Evolutionary conservation across 2,329 filamentous ascomycete species (phyloP), one percentile per base, ranked within the genome.

Genomic region (Cryphonectria parasitica): DNA sequence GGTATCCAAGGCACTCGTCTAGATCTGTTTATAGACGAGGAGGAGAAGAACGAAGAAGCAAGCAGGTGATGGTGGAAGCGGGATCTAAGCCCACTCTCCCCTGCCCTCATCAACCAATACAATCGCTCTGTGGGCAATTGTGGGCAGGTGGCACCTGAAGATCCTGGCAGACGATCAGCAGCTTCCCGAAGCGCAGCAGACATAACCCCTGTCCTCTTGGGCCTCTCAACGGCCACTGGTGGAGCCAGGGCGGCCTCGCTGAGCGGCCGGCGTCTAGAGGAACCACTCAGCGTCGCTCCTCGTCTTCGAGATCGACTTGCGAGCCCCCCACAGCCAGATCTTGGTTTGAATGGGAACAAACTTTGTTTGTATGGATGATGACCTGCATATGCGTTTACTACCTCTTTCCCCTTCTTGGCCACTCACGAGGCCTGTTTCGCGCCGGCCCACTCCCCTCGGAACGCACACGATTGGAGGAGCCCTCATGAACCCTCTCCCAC

Each of bases 201-300:
- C 54, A 52, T 39, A 13, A 58, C 39, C 64, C 64, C 64, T 58
- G 64, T 28, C 25, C n/a, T 2, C 4, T 6, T 17, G 22, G 10
- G 25, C 64, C 58, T 36, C 39, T 64, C 36, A 25, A 41, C 36
- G 61, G 39, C 31, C 11, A 54, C 10, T 15, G 54, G 69, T 68
- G 68, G 71, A 66, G 67, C 60, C 45, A 56, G 28, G 15, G 28
- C 52, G 68, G 72, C 70, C 73, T 1, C 39, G 25, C 10, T 41
- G 52, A 31, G 22, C 41, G 78, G 78, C 75, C 78, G 77, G 78
- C 78, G 78, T 77, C 75, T 79, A 74, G 71, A 52, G 22, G n/a
- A 60, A 36, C 75, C 76, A 77, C 61, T 76, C 72, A 76, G 15
- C 17, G 11, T 8, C 41, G 19, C 41, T 49, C 7, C 28, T 58